These are phyloP conservation scores for Exophiala dermatitidis DNA, from an alignment of 2,329 filamentous ascomycete genomes.

Conservation along the genomic window DNA sequence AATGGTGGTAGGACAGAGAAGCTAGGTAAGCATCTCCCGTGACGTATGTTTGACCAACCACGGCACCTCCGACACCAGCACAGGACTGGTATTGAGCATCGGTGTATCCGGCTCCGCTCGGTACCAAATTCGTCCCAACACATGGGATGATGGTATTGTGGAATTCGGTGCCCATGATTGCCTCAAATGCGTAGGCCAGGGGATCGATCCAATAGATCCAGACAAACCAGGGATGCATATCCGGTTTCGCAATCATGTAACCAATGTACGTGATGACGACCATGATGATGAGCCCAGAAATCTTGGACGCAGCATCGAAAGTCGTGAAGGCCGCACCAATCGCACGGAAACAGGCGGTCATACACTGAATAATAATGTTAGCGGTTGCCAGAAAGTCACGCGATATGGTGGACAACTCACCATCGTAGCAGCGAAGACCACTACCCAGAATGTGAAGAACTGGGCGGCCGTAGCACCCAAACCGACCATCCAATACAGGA, in stretches of 20 bases:
- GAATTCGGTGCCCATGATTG: constrained; percentile 35
- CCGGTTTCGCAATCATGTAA: constrained; percentile 40
- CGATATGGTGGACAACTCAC: constrained; percentile 30
- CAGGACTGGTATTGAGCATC: constrained; percentile 48
- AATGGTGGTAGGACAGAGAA: constrained; percentile 48
- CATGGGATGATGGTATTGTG: constrained; percentile 33
- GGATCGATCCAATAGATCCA: constrained; percentile 37
- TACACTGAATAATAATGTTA: constrained; percentile 31
- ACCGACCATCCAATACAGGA: constrained; percentile 59
- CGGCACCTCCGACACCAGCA: constrained; percentile 52
- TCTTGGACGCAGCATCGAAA: constrained; percentile 55
- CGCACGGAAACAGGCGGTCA: constrained; percentile 53
- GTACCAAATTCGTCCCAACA: constrained; percentile 33
- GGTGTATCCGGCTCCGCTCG: constrained; percentile 32
- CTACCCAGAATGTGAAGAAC: constrained; percentile 57
- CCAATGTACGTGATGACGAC: constrained; percentile 38
- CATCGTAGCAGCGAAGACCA: constrained; percentile 48
- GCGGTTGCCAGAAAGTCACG: not conserved
- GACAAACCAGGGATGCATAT: constrained; percentile 49
- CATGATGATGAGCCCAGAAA: constrained; percentile 36
- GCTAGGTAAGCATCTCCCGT: constrained; percentile 54
- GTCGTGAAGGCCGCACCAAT: constrained; percentile 50
- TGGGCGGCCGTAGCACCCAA: constrained; percentile 45
- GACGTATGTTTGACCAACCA: constrained; percentile 43
- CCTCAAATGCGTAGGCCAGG: constrained; percentile 36